Evolutionary conservation across 192 early-diverging fungal species (phyloP).

Genomic region (Phycomyces nitens): DNA sequence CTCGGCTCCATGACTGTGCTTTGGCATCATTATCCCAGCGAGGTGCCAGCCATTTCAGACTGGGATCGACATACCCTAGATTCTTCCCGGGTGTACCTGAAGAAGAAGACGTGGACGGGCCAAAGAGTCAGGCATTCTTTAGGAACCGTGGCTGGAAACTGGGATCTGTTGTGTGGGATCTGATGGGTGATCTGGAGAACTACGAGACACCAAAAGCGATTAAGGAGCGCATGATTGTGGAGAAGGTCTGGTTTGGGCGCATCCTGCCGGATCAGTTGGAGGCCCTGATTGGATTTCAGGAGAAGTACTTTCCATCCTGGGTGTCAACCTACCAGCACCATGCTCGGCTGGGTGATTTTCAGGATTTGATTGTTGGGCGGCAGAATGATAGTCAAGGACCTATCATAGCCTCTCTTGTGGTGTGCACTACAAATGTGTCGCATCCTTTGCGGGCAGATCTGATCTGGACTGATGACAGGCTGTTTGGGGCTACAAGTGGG

Average conservation of each 20-base stretch:
- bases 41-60: constrained; percentile 2
- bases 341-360: constrained; percentile 30
- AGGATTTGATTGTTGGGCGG: constrained; percentile 33
- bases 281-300: constrained; percentile 30
- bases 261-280: constrained; percentile 15
- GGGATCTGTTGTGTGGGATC: constrained; percentile 15
- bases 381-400: constrained; percentile 14
- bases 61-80: constrained; percentile 37
- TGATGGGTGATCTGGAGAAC: constrained; percentile 24
- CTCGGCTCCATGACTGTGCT: constrained; percentile 17
- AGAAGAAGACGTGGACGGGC: constrained; percentile 8
- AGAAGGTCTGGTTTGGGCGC: constrained; percentile 28
- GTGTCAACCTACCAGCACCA: constrained; percentile 36
- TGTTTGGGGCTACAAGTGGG: constrained; percentile 30
- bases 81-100: constrained; percentile 38
- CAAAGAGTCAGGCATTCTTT: constrained; percentile 22
- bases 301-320: constrained; percentile 31
- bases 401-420: constrained; percentile 24
- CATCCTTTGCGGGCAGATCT: constrained; percentile 26
- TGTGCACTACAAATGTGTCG: constrained; percentile 24
- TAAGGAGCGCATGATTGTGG: constrained; percentile 27
- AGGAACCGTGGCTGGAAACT: constrained; percentile 30
- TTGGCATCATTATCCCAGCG: constrained; percentile 13
- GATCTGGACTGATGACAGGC: constrained; percentile 22
- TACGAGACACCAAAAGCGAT: constrained; percentile 25